phyloP scores from a whole-genome alignment of 2,329 filamentous ascomycete species.

The Colletotrichum salicis region DNA sequence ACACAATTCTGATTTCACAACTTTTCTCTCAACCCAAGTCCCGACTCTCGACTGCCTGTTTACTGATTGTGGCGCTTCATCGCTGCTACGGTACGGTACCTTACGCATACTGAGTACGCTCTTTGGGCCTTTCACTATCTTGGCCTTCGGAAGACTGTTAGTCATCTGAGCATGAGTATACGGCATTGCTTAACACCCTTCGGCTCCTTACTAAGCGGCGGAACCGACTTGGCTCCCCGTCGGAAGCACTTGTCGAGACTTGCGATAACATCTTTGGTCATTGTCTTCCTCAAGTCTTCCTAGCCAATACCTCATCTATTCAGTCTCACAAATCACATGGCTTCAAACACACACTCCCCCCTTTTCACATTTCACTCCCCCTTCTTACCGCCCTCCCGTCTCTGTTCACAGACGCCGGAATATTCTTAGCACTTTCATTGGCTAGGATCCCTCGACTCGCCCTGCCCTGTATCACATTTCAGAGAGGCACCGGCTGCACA shows the following conservation, averaged over 20 bases:
- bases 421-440: constrained; percentile 23
- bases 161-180: background rate
- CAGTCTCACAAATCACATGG: constrained; percentile 7
- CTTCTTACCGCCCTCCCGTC: background rate
- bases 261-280: constrained; percentile 4
- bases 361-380: background rate
- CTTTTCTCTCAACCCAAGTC: constrained; percentile 13
- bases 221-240: background rate
- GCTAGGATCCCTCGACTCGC: constrained; percentile 18
- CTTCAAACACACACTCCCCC: constrained; percentile 2
- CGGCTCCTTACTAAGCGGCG: constrained; percentile 3
- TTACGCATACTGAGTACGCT: too few relatives aligned
- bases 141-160: background rate
- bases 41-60: background rate
- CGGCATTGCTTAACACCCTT: background rate
- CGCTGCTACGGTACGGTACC: background rate
- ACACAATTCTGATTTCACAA: constrained; percentile 45
- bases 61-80: background rate
- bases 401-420: constrained; percentile 13
- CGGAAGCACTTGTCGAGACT: background rate
- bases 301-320: background rate
- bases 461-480: background rate
- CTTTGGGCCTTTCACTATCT: background rate
- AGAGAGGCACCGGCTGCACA: background rate
- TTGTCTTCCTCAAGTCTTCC: background rate